Evolutionary conservation across 352 stramenopile species (phyloP).

Genomic region (Phytophthora boehmeriae): DNA sequence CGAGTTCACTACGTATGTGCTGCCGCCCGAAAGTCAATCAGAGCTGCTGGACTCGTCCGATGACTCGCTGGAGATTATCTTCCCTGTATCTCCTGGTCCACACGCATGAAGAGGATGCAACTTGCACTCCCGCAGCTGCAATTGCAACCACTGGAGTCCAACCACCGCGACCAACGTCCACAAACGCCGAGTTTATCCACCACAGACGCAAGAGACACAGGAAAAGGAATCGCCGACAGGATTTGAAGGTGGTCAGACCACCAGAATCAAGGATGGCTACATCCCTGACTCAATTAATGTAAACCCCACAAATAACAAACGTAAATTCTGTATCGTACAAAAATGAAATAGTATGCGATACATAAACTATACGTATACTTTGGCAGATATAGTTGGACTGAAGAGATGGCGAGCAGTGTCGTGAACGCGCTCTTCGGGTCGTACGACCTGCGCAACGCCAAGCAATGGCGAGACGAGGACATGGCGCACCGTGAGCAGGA

Average conservation of each 20-base stretch:
- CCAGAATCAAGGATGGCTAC: no score
- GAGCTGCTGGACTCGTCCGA: slow-evolving; percentile 39
- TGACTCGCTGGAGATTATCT: slow-evolving; percentile 40
- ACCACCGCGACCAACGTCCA: no score
- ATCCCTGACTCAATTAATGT: no score
- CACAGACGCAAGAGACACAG: no score
- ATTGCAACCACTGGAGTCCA: not conserved
- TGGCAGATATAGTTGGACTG: no score
- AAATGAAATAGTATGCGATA: no score
- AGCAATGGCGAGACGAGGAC: slow-evolving; percentile 81
- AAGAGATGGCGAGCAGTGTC: slow-evolving; percentile 51
- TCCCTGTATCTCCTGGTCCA: slow-evolving; percentile 14
- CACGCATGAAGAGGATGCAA: slow-evolving; percentile 23
- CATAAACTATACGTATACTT: no score
- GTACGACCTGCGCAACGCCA: slow-evolving; percentile 77
- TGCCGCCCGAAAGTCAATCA: slow-evolving; percentile 62
- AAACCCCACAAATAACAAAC: no score
- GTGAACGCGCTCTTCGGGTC: slow-evolving; percentile 79
- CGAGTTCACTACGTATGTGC: slow-evolving; percentile 86
- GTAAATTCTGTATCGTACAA: no score
- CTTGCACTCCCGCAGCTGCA: slow-evolving; percentile 17
- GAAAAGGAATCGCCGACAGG: no score
- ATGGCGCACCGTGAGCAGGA: slow-evolving; percentile 68
- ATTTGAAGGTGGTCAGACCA: no score
- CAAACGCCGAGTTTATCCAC: no score